Evolutionary conservation across 2,329 filamentous ascomycete species (phyloP).

Genomic region (Pestalotiopsis sp.): DNA sequence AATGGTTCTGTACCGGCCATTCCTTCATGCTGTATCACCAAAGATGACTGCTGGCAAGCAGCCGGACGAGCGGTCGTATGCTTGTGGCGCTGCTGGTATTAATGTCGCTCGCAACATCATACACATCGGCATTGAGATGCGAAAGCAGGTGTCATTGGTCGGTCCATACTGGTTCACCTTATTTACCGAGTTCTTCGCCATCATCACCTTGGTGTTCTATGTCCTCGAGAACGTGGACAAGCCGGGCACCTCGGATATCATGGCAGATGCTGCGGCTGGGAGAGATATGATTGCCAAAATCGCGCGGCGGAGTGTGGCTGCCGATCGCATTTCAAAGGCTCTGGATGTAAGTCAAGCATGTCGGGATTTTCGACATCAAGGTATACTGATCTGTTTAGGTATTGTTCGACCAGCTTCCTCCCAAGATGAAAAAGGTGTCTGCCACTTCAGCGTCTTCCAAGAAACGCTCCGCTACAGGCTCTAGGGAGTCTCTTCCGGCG

Average conservation of each 20-base stretch:
- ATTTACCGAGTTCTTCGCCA: slow-evolving; percentile 82
- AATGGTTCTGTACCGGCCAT: slow-evolving; percentile 80
- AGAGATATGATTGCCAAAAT: slow-evolving; percentile 80
- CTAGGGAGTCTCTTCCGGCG: slow-evolving; percentile 35
- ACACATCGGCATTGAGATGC: slow-evolving; percentile 79
- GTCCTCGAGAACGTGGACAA: slow-evolving; percentile 80
- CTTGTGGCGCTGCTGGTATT: slow-evolving; percentile 66
- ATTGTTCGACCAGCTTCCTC: slow-evolving; percentile 83
- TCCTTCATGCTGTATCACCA: slow-evolving; percentile 80
- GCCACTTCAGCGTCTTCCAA: slow-evolving; percentile 46
- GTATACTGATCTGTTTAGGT: slow-evolving; percentile 47
- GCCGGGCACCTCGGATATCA: slow-evolving; percentile 73
- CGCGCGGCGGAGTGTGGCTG: slow-evolving; percentile 83
- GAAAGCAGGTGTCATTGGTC: slow-evolving; percentile 72
- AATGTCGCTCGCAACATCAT: slow-evolving; percentile 74
- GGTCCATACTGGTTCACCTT: slow-evolving; percentile 88
- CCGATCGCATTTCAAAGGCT: slow-evolving; percentile 80
- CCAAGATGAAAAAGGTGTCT: slow-evolving; percentile 61
- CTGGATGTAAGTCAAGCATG: slow-evolving; percentile 63
- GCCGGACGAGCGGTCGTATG: slow-evolving; percentile 78
- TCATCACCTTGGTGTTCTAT: slow-evolving; percentile 79
- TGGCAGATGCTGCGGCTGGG: slow-evolving; percentile 84
- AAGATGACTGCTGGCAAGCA: slow-evolving; percentile 56
- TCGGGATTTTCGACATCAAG: slow-evolving; percentile 11
- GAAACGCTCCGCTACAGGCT: slow-evolving; percentile 58